Percentiles rank a stretch among this genome's conserved stretches.
phyloP scores from a whole-genome alignment of 2,329 filamentous ascomycete species.

The Zopfia rhizophila region DNA sequence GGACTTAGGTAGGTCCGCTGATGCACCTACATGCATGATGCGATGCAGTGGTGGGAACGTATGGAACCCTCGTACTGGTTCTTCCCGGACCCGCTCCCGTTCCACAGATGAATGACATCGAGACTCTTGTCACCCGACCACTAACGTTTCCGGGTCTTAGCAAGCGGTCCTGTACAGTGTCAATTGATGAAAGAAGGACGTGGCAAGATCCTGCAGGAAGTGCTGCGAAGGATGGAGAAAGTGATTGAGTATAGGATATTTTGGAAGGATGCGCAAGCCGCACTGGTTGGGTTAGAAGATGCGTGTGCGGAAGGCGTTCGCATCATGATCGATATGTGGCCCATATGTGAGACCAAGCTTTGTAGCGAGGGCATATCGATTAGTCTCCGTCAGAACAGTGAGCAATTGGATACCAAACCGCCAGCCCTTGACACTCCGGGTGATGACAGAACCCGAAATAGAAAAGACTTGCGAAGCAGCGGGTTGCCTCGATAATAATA shows the following conservation, averaged over 20 bases:
- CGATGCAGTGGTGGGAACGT: too few relatives aligned
- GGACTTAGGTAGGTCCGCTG: too few relatives aligned
- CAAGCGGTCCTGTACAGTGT: too few relatives aligned
- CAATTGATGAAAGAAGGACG: too few relatives aligned
- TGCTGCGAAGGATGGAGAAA: neutral
- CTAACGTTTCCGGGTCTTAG: too few relatives aligned
- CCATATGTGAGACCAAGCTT: conserved; percentile 5
- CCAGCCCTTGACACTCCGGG: conserved; percentile 3
- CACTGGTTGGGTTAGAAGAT: neutral
- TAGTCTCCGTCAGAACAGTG: neutral
- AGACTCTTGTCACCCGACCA: too few relatives aligned
- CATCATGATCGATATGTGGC: conserved; percentile 4
- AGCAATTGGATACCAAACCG: conserved; percentile 6
- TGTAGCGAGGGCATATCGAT: conserved; percentile 6
- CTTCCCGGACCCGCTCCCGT: too few relatives aligned
- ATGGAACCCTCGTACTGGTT: too few relatives aligned
- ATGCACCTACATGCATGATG: too few relatives aligned
- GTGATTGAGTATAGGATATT: neutral
- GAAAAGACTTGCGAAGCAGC: conserved; percentile 11
- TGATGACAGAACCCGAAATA: conserved; percentile 20
- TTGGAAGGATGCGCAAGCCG: neutral
- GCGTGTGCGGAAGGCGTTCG: conserved; percentile 8
- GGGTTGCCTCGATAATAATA: conserved; percentile 11
- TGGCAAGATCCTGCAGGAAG: neutral
- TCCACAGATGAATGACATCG: too few relatives aligned